Evolutionary conservation across 176 grass and related monocot genomes (phyloP).

Genomic region (Oryza meyeriana): DNA sequence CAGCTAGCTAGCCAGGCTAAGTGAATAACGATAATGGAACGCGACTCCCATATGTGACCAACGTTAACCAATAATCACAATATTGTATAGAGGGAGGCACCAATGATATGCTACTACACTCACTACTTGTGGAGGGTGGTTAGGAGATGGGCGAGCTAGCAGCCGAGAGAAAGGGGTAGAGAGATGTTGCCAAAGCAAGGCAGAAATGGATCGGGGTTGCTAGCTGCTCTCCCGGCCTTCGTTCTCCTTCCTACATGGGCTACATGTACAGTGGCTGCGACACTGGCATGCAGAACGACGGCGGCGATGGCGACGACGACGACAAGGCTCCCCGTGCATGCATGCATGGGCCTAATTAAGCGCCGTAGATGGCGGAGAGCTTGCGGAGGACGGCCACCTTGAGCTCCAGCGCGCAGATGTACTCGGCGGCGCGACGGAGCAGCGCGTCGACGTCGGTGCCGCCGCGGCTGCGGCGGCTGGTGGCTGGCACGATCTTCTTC

Average conservation of each 20-base stretch:
- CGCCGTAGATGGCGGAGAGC: slow-evolving; percentile 41
- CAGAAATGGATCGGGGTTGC: slow-evolving; percentile 17
- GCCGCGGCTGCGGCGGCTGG: background rate
- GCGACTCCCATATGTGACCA: slow-evolving; percentile 22
- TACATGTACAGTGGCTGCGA: slow-evolving; percentile 33
- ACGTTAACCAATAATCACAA: slow-evolving; percentile 18
- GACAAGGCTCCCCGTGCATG: background rate
- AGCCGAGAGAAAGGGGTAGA: background rate
- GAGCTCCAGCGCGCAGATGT: slow-evolving; percentile 48
- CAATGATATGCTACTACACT: slow-evolving; percentile 23
- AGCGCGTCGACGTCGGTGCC: slow-evolving; percentile 26
- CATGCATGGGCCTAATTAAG: slow-evolving; percentile 4
- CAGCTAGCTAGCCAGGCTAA: slow-evolving; percentile 20
- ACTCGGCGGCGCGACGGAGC: slow-evolving; percentile 49
- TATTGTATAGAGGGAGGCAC: slow-evolving; percentile 22
- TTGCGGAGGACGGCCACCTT: slow-evolving; percentile 44
- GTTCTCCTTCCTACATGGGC: slow-evolving; percentile 3
- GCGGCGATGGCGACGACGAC: background rate
- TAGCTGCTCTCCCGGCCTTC: background rate
- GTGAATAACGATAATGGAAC: slow-evolving; percentile 28
- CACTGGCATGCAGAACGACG: slow-evolving; percentile 23
- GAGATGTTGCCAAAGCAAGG: background rate
- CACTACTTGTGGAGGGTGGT: slow-evolving; percentile 26
- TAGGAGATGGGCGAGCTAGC: background rate
- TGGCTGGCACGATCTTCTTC: slow-evolving; percentile 50